phyloP scores from a whole-genome alignment of 371 early-diverging fungal species.

The Funneliformis caledonium region DNA sequence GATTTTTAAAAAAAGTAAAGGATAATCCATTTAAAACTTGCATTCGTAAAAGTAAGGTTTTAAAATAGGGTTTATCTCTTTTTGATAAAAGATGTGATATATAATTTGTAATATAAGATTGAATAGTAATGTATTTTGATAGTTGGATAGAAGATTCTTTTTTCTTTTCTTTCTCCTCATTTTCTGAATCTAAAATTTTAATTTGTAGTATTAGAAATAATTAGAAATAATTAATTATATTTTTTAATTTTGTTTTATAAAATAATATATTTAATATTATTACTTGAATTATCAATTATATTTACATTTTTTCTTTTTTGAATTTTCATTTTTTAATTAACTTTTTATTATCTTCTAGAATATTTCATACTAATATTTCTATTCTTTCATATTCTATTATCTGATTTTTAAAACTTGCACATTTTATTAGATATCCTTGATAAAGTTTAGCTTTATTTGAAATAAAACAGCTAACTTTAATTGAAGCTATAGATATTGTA shows the following conservation, averaged over 20 bases:
- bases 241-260: background rate
- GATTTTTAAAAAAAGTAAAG: too few species aligned
- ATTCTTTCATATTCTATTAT: background rate
- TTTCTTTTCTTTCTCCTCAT: background rate
- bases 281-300: background rate
- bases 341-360: background rate
- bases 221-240: too few species aligned
- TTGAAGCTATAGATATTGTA: background rate
- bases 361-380: background rate
- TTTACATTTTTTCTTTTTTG: background rate
- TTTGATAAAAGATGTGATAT: background rate
- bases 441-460: background rate
- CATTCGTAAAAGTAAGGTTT: background rate
- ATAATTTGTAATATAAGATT: background rate
- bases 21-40: background rate
- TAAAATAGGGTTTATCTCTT: background rate
- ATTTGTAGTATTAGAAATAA: background rate
- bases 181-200: background rate
- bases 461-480: background rate
- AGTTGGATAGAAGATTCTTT: background rate
- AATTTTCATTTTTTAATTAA: background rate
- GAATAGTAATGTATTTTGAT: background rate
- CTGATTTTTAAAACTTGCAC: background rate
- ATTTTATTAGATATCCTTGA: background rate
- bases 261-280: background rate